A percentile compares a stretch with the other conserved stretches of the same genome.
phyloP scores from a whole-genome alignment of 2,329 filamentous ascomycete species.

The Colletotrichum spinosum region DNA sequence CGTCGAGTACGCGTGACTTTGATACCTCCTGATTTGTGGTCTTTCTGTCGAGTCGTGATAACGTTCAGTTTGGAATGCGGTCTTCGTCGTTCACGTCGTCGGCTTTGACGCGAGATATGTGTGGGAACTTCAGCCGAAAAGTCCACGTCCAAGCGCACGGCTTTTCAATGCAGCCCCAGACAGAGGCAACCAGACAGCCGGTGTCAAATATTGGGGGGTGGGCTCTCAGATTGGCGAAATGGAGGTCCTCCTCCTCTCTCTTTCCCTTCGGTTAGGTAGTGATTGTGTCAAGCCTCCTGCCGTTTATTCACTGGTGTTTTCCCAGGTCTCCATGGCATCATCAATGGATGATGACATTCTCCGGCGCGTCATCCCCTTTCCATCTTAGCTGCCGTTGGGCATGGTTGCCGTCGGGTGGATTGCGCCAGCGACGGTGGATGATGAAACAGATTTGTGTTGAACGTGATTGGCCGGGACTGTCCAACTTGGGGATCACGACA shows the following conservation, averaged over 20 bases:
- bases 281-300: not conserved
- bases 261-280: not conserved
- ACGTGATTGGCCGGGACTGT: conserved; percentile 16
- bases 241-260: not conserved
- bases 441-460: not conserved
- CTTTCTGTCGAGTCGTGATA: not conserved
- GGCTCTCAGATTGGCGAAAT: conserved; percentile 23
- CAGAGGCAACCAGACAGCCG: not conserved
- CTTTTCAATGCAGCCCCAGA: conserved; percentile 28
- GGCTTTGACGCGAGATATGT: conserved; percentile 3
- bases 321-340: conserved; percentile 30
- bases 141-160: conserved; percentile 16
- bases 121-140: conserved; percentile 2
- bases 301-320: conserved; percentile 1
- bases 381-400: conserved; percentile 23
- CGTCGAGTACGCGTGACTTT: not conserved
- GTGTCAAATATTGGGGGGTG: not conserved
- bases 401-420: conserved; percentile 4
- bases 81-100: conserved; percentile 2
- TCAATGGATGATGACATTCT: conserved; percentile 33
- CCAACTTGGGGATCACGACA: conserved; percentile 23
- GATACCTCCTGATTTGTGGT: not conserved
- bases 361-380: conserved; percentile 22
- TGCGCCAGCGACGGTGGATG: conserved; percentile 5
- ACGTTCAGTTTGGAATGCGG: not conserved